These are phyloP conservation scores for Trichoderma endophyticum DNA, from an alignment of 2,329 filamentous ascomycete genomes.

Conservation along the genomic window DNA sequence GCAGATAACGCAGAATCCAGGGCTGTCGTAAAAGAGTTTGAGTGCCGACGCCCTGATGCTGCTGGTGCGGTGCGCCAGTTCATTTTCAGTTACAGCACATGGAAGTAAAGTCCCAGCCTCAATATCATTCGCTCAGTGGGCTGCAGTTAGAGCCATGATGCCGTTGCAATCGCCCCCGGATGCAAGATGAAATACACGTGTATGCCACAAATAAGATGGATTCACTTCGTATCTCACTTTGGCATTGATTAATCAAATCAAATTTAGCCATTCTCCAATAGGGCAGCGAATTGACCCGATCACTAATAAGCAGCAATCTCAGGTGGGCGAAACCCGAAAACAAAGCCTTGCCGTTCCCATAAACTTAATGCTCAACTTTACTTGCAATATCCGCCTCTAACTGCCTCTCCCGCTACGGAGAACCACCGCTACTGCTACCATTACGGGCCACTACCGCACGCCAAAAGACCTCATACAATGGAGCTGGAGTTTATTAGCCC, in stretches of 20 bases:
- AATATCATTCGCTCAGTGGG: neutral
- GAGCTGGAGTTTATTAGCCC: neutral
- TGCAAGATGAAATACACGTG: neutral
- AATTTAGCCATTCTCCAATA: neutral
- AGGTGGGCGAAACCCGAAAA: neutral
- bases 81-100: neutral
- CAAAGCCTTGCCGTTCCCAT: neutral
- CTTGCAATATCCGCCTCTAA: conserved; percentile 16
- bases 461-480: conserved; percentile 5
- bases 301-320: neutral
- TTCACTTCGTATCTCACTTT: neutral
- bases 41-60: neutral
- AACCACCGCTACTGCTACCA: conserved; percentile 1
- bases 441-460: neutral
- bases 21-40: neutral
- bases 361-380: conserved; percentile 14
- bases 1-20: neutral
- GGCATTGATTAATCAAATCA: neutral
- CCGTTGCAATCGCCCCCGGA: neutral
- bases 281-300: neutral
- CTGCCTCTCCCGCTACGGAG: conserved; percentile 2
- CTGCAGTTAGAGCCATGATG: neutral
- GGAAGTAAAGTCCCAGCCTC: neutral
- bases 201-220: neutral
- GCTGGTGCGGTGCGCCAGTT: neutral